Conservation (phyloP, 441 rosid species). For the Jatropha multifida region DNA sequence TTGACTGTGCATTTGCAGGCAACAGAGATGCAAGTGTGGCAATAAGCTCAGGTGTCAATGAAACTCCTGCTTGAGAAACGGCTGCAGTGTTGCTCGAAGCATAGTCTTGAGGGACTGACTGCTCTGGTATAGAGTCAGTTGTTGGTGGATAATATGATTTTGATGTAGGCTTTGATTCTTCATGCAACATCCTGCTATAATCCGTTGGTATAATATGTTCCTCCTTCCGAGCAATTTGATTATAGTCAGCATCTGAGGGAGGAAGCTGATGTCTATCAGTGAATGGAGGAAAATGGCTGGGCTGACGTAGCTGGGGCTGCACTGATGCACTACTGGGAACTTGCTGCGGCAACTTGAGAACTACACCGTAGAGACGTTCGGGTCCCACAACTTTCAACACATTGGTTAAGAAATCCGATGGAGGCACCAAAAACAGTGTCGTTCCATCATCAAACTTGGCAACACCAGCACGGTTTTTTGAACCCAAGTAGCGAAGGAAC, state of each 20-base stretch:
- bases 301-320: constrained; percentile 39
- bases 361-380: constrained; percentile 92
- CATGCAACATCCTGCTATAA: constrained; percentile 47
- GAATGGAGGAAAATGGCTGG: constrained; percentile 39
- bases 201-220: constrained; percentile 42
- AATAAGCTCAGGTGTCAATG: constrained; percentile 81
- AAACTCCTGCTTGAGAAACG: constrained; percentile 55
- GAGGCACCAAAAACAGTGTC: constrained; percentile 88
- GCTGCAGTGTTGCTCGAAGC: constrained; percentile 30
- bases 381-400: constrained; percentile 86
- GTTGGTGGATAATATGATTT: constrained; percentile 37
- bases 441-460: constrained; percentile 93
- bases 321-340: constrained; percentile 35
- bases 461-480: constrained; percentile 94
- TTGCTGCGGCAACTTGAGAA: constrained; percentile 72
- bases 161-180: constrained; percentile 46
- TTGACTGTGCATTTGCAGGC: constrained; percentile 54
- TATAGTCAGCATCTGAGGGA: constrained; percentile 39
- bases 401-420: constrained; percentile 80
- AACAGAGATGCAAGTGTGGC: constrained; percentile 74
- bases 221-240: constrained; percentile 39
- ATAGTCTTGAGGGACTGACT: constrained; percentile 43
- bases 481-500: constrained; percentile 87
- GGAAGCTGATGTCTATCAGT: constrained; percentile 42
- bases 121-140: constrained; percentile 34